Percentiles rank a stretch among this genome's conserved stretches.
phyloP scores from a whole-genome alignment of 2,329 filamentous ascomycete genomes.

The Chrysosporium keratinophilum region DNA sequence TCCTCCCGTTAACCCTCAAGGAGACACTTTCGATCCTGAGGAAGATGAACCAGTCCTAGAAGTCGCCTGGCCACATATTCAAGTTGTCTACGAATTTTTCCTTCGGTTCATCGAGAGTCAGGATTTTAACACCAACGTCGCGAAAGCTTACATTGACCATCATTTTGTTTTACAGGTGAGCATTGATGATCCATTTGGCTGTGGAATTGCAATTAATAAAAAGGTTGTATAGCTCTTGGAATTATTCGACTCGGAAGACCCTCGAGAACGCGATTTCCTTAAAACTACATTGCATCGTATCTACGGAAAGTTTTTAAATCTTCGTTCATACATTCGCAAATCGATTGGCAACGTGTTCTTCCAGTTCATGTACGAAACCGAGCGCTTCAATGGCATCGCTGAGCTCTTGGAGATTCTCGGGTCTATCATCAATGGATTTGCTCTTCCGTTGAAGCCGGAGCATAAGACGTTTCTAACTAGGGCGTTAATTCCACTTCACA shows the following conservation, averaged over 20 bases:
- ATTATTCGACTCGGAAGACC: conserved; percentile 95
- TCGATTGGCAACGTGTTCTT: conserved; percentile 99
- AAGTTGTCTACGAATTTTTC: conserved; percentile 99
- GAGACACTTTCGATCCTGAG: conserved; percentile 95
- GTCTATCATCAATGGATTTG: conserved; percentile 98
- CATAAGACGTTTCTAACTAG: conserved; percentile 96
- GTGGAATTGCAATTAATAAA: not conserved
- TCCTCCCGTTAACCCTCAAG: conserved; percentile 92
- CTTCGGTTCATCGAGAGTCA: conserved; percentile 97
- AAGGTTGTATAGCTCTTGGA: conserved; percentile 59
- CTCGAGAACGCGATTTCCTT: conserved; percentile 88
- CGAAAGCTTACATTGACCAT: conserved; percentile 97
- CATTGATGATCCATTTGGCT: conserved; percentile 15
- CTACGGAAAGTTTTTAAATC: conserved; percentile 96
- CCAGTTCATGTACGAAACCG: conserved; percentile 97
- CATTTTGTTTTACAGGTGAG: conserved; percentile 76
- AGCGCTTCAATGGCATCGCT: conserved; percentile 95
- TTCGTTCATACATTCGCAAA: conserved; percentile 90
- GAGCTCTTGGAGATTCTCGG: conserved; percentile 93
- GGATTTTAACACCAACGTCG: conserved; percentile 99
- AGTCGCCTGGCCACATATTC: conserved; percentile 97
- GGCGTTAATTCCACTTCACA: conserved; percentile 86
- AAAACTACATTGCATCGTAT: conserved; percentile 97
- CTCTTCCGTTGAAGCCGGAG: conserved; percentile 90
- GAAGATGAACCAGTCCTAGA: conserved; percentile 97